A percentile compares a stretch with the other conserved stretches of the same genome.
Conservation (phyloP, 805 yeast genomes). For the Pichia thaimueangensis region DNA sequence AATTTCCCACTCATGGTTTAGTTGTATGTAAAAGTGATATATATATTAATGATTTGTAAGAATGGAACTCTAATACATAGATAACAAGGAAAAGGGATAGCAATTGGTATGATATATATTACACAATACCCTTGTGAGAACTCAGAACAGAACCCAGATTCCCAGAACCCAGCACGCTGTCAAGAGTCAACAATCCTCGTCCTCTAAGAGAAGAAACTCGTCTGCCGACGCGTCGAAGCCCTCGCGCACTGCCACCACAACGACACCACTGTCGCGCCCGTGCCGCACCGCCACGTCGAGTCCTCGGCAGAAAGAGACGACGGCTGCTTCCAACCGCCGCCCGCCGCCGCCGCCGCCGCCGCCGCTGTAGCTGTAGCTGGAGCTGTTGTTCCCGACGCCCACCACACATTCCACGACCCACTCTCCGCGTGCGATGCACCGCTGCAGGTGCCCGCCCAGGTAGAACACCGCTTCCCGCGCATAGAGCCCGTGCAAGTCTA, state of each 20-base stretch:
- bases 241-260: neutral
- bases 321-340: constrained; percentile 1
- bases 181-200: too few relatives aligned
- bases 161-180: too few relatives aligned
- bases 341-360: neutral
- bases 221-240: neutral
- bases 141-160: too few relatives aligned
- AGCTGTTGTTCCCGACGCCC: constrained; percentile 11
- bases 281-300: constrained; percentile 1
- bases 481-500: constrained; percentile 13
- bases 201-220: too few relatives aligned
- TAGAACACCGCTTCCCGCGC: constrained; percentile 9
- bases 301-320: neutral
- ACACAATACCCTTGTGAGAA: too few relatives aligned
- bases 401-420: constrained; percentile 6
- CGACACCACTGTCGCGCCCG: neutral
- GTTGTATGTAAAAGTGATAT: too few relatives aligned
- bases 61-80: too few relatives aligned
- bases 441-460: constrained; percentile 9
- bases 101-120: too few relatives aligned
- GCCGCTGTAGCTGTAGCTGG: constrained; percentile 10
- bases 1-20: constrained; percentile 62
- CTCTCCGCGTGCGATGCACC: constrained; percentile 6
- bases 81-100: too few relatives aligned
- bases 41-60: too few relatives aligned